Percentiles rank a stretch among this genome's conserved stretches.
Evolutionary conservation across 108 stramenopile species (phyloP).

Genomic region (Cyclotella sp.): DNA sequence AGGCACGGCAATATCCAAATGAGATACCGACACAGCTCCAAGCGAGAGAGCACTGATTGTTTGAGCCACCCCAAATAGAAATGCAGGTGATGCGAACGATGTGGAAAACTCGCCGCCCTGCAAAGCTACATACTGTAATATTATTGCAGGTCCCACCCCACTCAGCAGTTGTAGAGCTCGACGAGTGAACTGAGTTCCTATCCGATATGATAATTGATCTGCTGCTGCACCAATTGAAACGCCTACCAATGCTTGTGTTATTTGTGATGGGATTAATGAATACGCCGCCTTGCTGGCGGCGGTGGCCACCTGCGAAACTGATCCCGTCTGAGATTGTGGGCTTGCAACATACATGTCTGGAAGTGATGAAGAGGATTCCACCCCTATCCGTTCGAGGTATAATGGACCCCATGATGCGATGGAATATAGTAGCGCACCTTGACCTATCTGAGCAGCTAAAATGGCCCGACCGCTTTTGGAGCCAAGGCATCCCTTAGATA

Average conservation of each 20-base stretch:
- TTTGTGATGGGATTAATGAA: conserved; percentile 40
- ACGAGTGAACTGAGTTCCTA: conserved; percentile 34
- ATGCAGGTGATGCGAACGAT: conserved; percentile 21
- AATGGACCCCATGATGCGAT: conserved; percentile 52
- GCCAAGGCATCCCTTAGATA: conserved; percentile 31
- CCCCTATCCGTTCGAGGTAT: conserved; percentile 43
- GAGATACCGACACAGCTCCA: conserved; percentile 47
- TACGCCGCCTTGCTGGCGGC: conserved; percentile 42
- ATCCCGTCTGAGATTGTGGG: not conserved
- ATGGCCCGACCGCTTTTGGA: conserved; percentile 50
- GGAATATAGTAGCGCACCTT: conserved; percentile 41
- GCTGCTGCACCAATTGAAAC: conserved; percentile 32
- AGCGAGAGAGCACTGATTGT: conserved; percentile 50
- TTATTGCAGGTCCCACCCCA: conserved; percentile 32
- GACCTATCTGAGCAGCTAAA: conserved; percentile 44
- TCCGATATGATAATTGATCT: conserved; percentile 24
- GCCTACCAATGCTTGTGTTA: conserved; percentile 49
- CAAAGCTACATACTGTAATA: conserved; percentile 29
- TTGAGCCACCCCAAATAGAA: conserved; percentile 46
- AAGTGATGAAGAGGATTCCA: not conserved
- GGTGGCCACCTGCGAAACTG: conserved; percentile 23
- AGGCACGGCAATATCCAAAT: conserved; percentile 44
- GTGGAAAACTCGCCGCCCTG: not conserved
- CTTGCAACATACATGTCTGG: not conserved
- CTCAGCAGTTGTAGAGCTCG: conserved; percentile 31